Evolutionary conservation across 2,329 filamentous ascomycete species (phyloP), one percentile per base, ranked within the genome.

Genomic region (Chalaropsis ovoidea): DNA sequence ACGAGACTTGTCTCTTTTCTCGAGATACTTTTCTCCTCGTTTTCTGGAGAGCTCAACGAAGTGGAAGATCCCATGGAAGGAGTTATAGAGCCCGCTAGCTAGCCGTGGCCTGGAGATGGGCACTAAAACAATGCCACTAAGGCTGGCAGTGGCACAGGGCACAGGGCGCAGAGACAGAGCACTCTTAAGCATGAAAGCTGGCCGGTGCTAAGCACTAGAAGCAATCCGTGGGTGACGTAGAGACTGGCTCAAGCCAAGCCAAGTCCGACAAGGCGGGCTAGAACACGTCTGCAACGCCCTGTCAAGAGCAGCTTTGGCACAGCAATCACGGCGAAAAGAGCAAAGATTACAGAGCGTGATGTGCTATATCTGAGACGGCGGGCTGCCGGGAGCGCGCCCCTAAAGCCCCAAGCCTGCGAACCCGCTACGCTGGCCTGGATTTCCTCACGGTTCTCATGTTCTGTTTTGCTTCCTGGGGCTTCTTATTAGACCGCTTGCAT

Each of bases 1-100:
- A 58, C 52, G 52, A 58, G 27, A 10, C 13, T 58, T 58, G 27
- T 35, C 52, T 58, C 52, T 58, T 58, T 56, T 58, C 52, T 58
- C 52, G 1, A 10, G 4, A 3, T 39, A 39, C 35, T 10, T 39
- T 39, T 6, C 31, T 7, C 35, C 35, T 39, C 35, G 4, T 39
- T 10, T 39, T 1, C 35, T 39, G 1, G 35, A 39, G 35, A 10
- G 8, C 35, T 39, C n/a, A n/a, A n/a, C n/a, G n/a, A n/a, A n/a
- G n/a, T n/a, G 35, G 35, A 39, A 39, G 35, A 39, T 39, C 5
- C 35, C 35, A 52, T 10, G 47, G 24, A 24, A 27, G n/a, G 22
- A 31, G 27, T n/a, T n/a, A 31, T 39, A 58, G 52, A 8, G 27
- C 52, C 27, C 24, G 52, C 17, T n/a, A 17, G 52, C 27, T 58